These are phyloP conservation scores for Elasticomyces elasticus DNA, from an alignment of 495 filamentous ascomycete genomes.

Conservation along the genomic window DNA sequence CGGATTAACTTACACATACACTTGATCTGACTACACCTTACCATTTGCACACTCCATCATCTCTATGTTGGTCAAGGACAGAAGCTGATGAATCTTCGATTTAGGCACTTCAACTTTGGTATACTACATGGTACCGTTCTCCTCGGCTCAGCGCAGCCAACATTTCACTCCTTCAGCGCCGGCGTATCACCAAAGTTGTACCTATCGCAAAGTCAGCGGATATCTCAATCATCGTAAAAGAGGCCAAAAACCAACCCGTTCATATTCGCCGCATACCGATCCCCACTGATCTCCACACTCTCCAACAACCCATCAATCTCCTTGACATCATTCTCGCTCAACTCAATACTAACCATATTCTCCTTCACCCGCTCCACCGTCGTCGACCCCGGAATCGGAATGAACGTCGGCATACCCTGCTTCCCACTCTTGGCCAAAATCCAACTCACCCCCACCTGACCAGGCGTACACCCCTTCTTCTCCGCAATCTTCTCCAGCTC, in stretches of 20 bases:
- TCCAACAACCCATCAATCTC: slow-evolving; percentile 32
- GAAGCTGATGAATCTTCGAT: background rate
- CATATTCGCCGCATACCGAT: slow-evolving; percentile 24
- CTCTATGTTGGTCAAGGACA: background rate
- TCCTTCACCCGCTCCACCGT: slow-evolving; percentile 31
- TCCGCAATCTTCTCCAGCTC: slow-evolving; percentile 57
- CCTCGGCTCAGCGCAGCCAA: too few relatives aligned
- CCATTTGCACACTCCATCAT: background rate
- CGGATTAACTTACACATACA: slow-evolving; percentile 30
- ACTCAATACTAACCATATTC: slow-evolving; percentile 29
- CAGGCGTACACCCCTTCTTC: slow-evolving; percentile 59
- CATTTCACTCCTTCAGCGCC: slow-evolving; percentile 12
- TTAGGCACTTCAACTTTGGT: too few relatives aligned
- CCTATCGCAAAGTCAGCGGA: too few relatives aligned
- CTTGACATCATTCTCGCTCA: slow-evolving; percentile 32
- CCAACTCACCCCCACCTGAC: slow-evolving; percentile 76
- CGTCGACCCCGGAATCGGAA: slow-evolving; percentile 73
- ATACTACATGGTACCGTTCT: too few relatives aligned
- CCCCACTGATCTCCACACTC: slow-evolving; percentile 25
- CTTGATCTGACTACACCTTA: slow-evolving; percentile 31
- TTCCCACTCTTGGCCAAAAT: slow-evolving; percentile 43
- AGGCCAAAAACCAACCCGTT: slow-evolving; percentile 9
- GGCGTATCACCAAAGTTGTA: slow-evolving; percentile 6
- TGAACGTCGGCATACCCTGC: slow-evolving; percentile 57
- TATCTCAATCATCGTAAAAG: background rate